Base-by-base conservation (phyloP, 1,139 yeast species). In the Hemisphaericaspora subhashii region DNA sequence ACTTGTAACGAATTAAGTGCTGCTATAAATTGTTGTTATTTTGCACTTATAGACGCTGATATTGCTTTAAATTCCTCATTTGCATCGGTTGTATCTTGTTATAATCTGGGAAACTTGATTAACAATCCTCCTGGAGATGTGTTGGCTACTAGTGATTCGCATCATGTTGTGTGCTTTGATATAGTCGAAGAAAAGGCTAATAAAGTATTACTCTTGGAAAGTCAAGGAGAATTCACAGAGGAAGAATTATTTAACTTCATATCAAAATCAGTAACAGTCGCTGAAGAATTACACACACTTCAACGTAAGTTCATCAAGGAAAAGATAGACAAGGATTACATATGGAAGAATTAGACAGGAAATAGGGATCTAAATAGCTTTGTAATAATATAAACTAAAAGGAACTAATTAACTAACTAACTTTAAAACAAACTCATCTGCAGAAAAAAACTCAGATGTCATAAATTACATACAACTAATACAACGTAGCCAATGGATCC, bases 41-140 rank as follows among this genome's bases (percentile, higher is more conserved):
- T 86, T 48, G 95, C 96, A 0, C 68, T 90, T 35, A 57, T 88
- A 1, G 92, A 88, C 58, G 86, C 95, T 6, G 88, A 87, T 31
- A 71, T 92, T 9, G 84, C 90, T 0, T 59, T 90, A 41, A 69
- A 72, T 39, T 65, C 77, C 10, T 75, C 90, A 2, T 82, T 82
- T 49, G 74, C 79, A 0, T 78, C 90, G 7, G 68, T 74, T 0
- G 65, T 77, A 12, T 57, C 74, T 30, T 66, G 78, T 5, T 56
- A 80, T 3, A 50, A 57, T 11, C 47, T 54, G 11, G 58, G 43
- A 2, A 33, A 38, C 29, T 46, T 75, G 6, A 52, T 73, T 4
- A 40, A 66, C 11, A 64, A 71, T 34, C 87, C 90, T 5, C 61
- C 71, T 0, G 54, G 53, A 35, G 42, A 41, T 42, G 63, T 74